Evolutionary conservation across 2,329 filamentous ascomycete species (phyloP).

Genomic region (Furcasterigmium furcatum): DNA sequence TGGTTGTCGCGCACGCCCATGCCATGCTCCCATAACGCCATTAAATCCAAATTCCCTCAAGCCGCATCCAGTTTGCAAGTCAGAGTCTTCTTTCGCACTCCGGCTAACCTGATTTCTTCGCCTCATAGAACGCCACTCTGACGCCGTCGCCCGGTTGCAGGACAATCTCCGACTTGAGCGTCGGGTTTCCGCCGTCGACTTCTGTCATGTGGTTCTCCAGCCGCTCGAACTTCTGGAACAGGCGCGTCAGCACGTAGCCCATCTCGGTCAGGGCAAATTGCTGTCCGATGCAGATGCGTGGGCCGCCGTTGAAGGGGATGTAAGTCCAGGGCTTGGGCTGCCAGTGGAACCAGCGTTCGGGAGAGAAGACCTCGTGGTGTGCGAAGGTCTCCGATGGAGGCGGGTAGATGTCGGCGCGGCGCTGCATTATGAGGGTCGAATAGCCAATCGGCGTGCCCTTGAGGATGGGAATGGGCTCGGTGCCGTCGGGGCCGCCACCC

Average conservation of each 20-base stretch:
- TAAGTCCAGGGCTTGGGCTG: constrained; percentile 68
- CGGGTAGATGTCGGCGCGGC: constrained; percentile 61
- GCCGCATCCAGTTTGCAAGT: no score
- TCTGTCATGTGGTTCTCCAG: constrained; percentile 55
- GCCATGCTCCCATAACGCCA: no score
- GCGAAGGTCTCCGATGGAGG: constrained; percentile 39
- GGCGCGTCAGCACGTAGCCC: constrained; percentile 65
- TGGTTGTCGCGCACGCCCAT: no score
- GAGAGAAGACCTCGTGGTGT: constrained; percentile 51
- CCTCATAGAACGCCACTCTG: constrained; percentile 51
- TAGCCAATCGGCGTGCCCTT: constrained; percentile 67
- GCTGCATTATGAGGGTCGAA: constrained; percentile 70
- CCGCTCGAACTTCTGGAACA: constrained; percentile 69
- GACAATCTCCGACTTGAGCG: constrained; percentile 57
- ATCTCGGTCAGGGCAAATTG: constrained; percentile 81
- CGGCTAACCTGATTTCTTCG: constrained; percentile 22
- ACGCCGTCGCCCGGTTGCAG: constrained; percentile 58
- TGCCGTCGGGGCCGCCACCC: constrained; percentile 64
- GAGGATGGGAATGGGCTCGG: constrained; percentile 59
- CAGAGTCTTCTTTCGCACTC: no score
- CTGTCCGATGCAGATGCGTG: constrained; percentile 74
- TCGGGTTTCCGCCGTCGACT: constrained; percentile 51
- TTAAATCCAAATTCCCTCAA: no score
- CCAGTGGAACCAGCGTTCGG: constrained; percentile 64
- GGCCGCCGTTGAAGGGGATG: constrained; percentile 73